Conservation (phyloP, 371 early-diverging fungal species). For the Paraphysoderma sedebokerense region DNA sequence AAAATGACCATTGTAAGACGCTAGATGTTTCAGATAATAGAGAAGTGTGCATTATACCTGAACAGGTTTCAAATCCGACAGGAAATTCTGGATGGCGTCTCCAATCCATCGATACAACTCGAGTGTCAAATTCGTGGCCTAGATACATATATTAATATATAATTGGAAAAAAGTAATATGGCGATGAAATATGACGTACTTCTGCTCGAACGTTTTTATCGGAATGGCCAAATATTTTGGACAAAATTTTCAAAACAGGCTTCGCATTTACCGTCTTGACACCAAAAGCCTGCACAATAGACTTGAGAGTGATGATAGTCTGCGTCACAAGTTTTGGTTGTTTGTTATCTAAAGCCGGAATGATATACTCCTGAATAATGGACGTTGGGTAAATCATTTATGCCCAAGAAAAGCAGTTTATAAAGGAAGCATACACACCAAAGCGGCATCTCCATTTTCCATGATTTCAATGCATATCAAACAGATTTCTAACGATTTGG, state of each 20-base stretch:
- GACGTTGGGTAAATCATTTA: neutral
- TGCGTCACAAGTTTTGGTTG: conserved; percentile 80
- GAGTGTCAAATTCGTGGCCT: conserved; percentile 47
- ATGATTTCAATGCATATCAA: conserved; percentile 76
- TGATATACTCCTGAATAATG: neutral
- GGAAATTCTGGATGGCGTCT: conserved; percentile 37
- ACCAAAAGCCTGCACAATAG: conserved; percentile 66
- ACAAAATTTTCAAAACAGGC: conserved; percentile 62
- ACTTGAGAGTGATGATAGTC: conserved; percentile 44
- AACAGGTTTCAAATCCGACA: conserved; percentile 44
- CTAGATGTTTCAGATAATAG: no score
- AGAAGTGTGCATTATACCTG: conserved; percentile 19
- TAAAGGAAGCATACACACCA: conserved; percentile 26
- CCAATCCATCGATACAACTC: conserved; percentile 72
- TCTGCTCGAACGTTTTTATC: conserved; percentile 87
- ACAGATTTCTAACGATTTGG: conserved; percentile 58
- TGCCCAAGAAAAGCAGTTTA: neutral
- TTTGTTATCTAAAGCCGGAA: conserved; percentile 44
- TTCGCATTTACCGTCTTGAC: conserved; percentile 55
- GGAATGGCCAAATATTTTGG: conserved; percentile 76
- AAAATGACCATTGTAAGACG: no score
- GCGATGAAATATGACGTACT: conserved; percentile 26
- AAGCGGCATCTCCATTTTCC: conserved; percentile 49
- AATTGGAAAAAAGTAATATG: conserved; percentile 11
- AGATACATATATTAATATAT: neutral